Base-by-base conservation (phyloP, 345 rosid species). In the Erodium maritimum region DNA sequence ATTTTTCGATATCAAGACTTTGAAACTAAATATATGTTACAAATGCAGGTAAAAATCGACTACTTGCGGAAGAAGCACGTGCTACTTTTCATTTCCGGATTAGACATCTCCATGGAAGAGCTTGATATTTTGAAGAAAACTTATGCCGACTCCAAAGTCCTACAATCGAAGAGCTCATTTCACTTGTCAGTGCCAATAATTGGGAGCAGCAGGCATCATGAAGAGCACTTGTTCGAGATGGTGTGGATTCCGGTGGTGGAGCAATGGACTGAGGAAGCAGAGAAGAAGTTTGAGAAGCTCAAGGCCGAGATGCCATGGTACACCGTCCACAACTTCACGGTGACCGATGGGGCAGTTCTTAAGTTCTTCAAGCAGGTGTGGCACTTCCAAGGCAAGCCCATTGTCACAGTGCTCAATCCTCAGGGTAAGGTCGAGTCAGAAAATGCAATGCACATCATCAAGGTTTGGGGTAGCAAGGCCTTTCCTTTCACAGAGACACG, bases 321-420 rank as follows among this genome's bases (percentile, higher is more conserved):
- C 54, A 45, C 60, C 5, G 46, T 55, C 17, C 19, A 42, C 21
- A 10, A 45, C 55, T 59, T 52, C 10, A 54, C 60, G 23, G 0
- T 63, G 60, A 63, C 48, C 18, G 45, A 55, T 11, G 9, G 13
- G 54, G 54, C 60, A 46, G 66, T 52, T 5, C 18, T 55, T 24
- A 63, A 54, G 55, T 63, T 63, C 66, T 54, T 42, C 34, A 63
- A 55, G 33, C 18, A 63, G 18, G 66, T 63, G 1, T 55, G 59
- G 60, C 54, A 56, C 6, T 63, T 42, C 19, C 33, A 48, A n/a
- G 18, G 48, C 33, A 45, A 55, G 45, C 25, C 60, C 18, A 55
- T 63, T 13, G 54, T 55, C 23, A 54, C 56, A 1, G 54, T 55
- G 33, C 37, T 63, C 23, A 54, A 55, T 23, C 45, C 23, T 7